Conservation (phyloP, 495 filamentous ascomycete species). For the Hypomontagnella monticulosa region DNA sequence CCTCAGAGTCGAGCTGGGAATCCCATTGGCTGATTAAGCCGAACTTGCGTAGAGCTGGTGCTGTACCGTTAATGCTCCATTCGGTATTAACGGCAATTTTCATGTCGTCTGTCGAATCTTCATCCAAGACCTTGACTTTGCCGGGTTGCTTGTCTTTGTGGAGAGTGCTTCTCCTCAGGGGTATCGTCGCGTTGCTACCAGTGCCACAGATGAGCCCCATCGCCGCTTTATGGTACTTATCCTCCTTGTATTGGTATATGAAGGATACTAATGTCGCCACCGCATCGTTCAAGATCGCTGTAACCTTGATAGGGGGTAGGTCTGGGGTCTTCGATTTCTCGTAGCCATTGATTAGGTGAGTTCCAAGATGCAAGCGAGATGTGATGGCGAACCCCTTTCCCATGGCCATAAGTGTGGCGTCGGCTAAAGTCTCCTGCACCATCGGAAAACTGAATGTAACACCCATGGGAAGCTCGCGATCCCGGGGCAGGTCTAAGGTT, state of each 20-base stretch:
- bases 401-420: slow-evolving; percentile 86
- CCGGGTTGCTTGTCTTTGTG: slow-evolving; percentile 67
- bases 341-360: slow-evolving; percentile 74
- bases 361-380: slow-evolving; percentile 74
- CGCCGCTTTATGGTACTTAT: slow-evolving; percentile 60
- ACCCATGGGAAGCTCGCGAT: slow-evolving; percentile 71
- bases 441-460: slow-evolving; percentile 91
- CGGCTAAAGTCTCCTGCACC: slow-evolving; percentile 76
- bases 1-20: slow-evolving; percentile 66
- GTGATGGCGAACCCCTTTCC: slow-evolving; percentile 87
- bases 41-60: slow-evolving; percentile 69
- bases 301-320: slow-evolving; percentile 73
- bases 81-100: slow-evolving; percentile 85
- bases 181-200: slow-evolving; percentile 83
- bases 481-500: slow-evolving; percentile 40
- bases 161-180: slow-evolving; percentile 70
- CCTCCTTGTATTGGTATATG: slow-evolving; percentile 67
- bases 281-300: slow-evolving; percentile 83
- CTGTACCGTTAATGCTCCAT: slow-evolving; percentile 82
- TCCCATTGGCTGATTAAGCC: slow-evolving; percentile 79
- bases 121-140: slow-evolving; percentile 64
- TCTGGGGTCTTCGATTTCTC: slow-evolving; percentile 58
- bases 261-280: slow-evolving; percentile 82
- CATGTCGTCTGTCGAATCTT: slow-evolving; percentile 63
- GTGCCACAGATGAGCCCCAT: slow-evolving; percentile 88